phyloP scores from a whole-genome alignment of 2,329 filamentous ascomycete species.

The Juglanconis sp. region DNA sequence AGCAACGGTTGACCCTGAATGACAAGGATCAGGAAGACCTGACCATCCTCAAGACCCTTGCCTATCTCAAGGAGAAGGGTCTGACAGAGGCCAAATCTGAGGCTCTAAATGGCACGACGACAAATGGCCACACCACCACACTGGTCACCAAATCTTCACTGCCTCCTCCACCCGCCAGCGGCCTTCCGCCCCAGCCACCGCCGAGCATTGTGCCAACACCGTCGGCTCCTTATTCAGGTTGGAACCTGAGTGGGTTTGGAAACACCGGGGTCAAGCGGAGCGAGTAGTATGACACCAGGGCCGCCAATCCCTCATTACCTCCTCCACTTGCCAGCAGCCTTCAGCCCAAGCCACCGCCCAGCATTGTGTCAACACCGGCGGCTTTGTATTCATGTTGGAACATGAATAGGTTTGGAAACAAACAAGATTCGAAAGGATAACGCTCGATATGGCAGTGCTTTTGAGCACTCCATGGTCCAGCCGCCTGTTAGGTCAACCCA shows the following conservation, averaged over 20 bases:
- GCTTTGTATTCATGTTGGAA: too few relatives aligned
- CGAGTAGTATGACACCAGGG: constrained; percentile 5
- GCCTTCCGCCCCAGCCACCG: constrained; percentile 34
- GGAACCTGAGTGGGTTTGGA: constrained; percentile 39
- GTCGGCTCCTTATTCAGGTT: constrained; percentile 34
- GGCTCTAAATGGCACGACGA: constrained; percentile 16
- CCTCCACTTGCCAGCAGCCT: background rate
- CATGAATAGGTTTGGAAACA: too few relatives aligned
- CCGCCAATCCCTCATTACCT: too few relatives aligned
- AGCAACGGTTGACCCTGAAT: constrained; percentile 63
- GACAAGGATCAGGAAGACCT: constrained; percentile 68
- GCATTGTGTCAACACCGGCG: too few relatives aligned
- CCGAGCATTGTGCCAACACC: constrained; percentile 25
- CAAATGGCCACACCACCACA: constrained; percentile 22
- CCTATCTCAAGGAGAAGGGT: constrained; percentile 62
- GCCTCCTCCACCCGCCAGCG: constrained; percentile 26
- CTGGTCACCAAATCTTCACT: constrained; percentile 17
- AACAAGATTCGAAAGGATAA: too few relatives aligned
- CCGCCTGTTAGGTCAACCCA: background rate
- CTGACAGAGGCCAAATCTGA: constrained; percentile 39
- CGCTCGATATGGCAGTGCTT: background rate
- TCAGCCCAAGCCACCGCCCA: background rate
- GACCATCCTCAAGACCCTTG: constrained; percentile 62
- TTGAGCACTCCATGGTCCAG: background rate
- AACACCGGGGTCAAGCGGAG: constrained; percentile 33